A percentile compares a stretch with the other conserved stretches of the same genome.
Evolutionary conservation across 2,329 filamentous ascomycete species (phyloP).

Genomic region (Akanthomyces lecanii): DNA sequence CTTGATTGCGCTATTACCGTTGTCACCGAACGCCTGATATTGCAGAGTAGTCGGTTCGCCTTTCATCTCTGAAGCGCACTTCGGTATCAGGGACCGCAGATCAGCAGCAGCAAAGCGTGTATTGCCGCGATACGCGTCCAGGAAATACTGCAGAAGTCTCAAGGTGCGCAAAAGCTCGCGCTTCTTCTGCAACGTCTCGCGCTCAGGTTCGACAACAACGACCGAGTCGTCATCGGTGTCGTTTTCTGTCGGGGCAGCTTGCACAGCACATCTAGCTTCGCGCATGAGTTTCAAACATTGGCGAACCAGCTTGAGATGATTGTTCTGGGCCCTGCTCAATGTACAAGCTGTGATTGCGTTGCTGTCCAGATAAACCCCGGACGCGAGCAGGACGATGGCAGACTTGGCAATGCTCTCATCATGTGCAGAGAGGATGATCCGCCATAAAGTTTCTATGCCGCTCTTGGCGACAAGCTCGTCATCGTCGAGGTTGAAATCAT

Average conservation of each 20-base stretch:
- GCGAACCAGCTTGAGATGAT: slow-evolving; percentile 67
- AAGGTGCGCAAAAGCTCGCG: slow-evolving; percentile 65
- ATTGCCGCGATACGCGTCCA: slow-evolving; percentile 60
- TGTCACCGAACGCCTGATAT: slow-evolving; percentile 69
- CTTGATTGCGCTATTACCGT: slow-evolving; percentile 55
- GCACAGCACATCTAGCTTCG: slow-evolving; percentile 41
- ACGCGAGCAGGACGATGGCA: slow-evolving; percentile 67
- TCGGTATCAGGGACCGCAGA: slow-evolving; percentile 48
- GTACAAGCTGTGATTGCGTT: slow-evolving; percentile 47
- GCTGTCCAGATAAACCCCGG: slow-evolving; percentile 64
- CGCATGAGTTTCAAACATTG: slow-evolving; percentile 69
- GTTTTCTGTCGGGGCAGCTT: slow-evolving; percentile 27
- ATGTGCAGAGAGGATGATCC: slow-evolving; percentile 67
- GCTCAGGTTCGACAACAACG: slow-evolving; percentile 45
- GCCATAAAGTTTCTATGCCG: slow-evolving; percentile 73
- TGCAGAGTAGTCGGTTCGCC: slow-evolving; percentile 64
- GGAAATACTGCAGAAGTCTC: slow-evolving; percentile 62
- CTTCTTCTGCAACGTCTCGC: slow-evolving; percentile 46
- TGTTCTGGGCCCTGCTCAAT: slow-evolving; percentile 45
- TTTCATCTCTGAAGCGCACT: slow-evolving; percentile 48
- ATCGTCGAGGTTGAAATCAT: slow-evolving; percentile 47
- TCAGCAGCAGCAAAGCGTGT: slow-evolving; percentile 57
- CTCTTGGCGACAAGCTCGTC: slow-evolving; percentile 48
- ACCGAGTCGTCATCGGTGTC: slow-evolving; percentile 53
- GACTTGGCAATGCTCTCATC: slow-evolving; percentile 60